A percentile compares a stretch with the other conserved stretches of the same genome.
Evolutionary conservation across 345 rosid species (phyloP).

Genomic region (Iberis pinnata): DNA sequence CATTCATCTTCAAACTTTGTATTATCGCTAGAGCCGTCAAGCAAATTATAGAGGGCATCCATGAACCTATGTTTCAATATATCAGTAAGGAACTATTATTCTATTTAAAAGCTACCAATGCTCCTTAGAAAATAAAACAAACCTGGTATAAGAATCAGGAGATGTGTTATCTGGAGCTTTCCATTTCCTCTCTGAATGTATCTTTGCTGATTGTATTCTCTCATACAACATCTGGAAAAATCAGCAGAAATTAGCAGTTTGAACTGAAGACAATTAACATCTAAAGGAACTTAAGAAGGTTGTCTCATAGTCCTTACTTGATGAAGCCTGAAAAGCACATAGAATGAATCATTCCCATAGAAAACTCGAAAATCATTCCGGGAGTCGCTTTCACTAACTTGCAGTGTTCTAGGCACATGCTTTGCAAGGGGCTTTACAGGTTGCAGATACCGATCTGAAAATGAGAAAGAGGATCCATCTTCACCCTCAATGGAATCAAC

Average conservation of each 20-base stretch:
- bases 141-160: slow-evolving; percentile 84
- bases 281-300: slow-evolving; percentile 1
- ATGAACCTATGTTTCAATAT: slow-evolving; percentile 54
- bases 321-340: slow-evolving; percentile 94
- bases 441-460: slow-evolving; percentile 65
- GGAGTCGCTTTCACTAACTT: slow-evolving; percentile 43
- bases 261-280: neutral
- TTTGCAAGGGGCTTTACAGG: slow-evolving; percentile 84
- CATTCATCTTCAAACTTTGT: slow-evolving; percentile 95
- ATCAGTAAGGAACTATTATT: slow-evolving; percentile 14
- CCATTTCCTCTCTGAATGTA: slow-evolving; percentile 84
- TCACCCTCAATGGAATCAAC: slow-evolving; percentile 55
- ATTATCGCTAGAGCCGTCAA: slow-evolving; percentile 89
- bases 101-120: neutral
- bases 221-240: slow-evolving; percentile 70
- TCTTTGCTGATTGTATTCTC: slow-evolving; percentile 82
- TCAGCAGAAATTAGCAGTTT: slow-evolving; percentile 3
- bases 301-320: slow-evolving; percentile 48
- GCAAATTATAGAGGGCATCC: slow-evolving; percentile 81
- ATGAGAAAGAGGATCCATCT: slow-evolving; percentile 51
- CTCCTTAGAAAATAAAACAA: slow-evolving; percentile 20
- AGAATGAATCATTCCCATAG: slow-evolving; percentile 93
- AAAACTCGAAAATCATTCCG: slow-evolving; percentile 54
- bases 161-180: slow-evolving; percentile 57
- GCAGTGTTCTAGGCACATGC: slow-evolving; percentile 51